Evolutionary conservation across 2,329 filamentous ascomycete species (phyloP).

Genomic region (Camptophora hylomeconis): DNA sequence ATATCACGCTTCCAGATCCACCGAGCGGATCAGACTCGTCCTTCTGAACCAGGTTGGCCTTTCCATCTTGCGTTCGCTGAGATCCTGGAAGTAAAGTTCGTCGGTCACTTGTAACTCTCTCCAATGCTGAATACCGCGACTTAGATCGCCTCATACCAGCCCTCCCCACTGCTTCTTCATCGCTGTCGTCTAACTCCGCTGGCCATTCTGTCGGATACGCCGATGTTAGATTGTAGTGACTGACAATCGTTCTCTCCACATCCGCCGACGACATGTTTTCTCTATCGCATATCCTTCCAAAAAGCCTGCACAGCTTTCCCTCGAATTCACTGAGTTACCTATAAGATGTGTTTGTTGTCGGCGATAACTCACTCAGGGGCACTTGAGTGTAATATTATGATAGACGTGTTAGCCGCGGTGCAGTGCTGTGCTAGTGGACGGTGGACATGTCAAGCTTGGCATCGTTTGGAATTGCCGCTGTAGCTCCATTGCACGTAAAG

Average conservation of each 20-base stretch:
- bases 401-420: too few species aligned
- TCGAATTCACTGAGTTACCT: too few species aligned
- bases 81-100: conserved; percentile 54
- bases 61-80: conserved; percentile 53
- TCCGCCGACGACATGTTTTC: conserved; percentile 47
- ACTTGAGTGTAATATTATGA: too few species aligned
- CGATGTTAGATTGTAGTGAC: conserved; percentile 76
- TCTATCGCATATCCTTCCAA: conserved; percentile 4
- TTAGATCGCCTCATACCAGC: conserved; percentile 43
- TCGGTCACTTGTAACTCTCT: conserved; percentile 57
- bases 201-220: conserved; percentile 80
- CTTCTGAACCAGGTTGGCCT: conserved; percentile 68
- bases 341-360: too few species aligned
- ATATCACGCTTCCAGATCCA: conserved; percentile 74
- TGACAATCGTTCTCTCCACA: conserved; percentile 63
- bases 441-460: too few species aligned
- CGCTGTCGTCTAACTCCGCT: conserved; percentile 60
- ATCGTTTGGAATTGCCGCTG: too few species aligned
- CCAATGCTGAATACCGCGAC: conserved; percentile 74
- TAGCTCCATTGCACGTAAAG: too few species aligned
- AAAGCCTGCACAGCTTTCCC: conserved; percentile 6
- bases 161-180: conserved; percentile 42
- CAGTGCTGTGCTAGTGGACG: too few species aligned
- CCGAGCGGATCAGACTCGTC: conserved; percentile 90
- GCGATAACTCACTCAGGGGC: too few species aligned